A percentile compares a stretch with the other conserved stretches of the same genome.
Conservation (phyloP, 495 filamentous ascomycete species). For the Aspergillus heteromorphus region DNA sequence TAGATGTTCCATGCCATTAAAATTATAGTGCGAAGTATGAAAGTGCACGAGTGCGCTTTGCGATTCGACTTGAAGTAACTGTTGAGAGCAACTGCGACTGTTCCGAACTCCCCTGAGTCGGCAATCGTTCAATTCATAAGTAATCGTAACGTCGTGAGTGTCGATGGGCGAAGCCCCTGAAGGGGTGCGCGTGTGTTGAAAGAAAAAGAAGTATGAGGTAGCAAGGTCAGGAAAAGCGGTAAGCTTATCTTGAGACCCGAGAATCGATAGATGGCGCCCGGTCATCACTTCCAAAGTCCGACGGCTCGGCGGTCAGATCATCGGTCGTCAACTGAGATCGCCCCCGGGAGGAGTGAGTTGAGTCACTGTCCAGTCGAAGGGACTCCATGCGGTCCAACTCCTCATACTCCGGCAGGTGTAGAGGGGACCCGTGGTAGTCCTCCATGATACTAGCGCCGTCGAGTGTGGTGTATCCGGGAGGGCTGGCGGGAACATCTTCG, state of each 20-base stretch:
- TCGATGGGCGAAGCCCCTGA: background rate
- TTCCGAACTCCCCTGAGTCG: background rate
- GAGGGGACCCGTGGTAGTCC: conserved; percentile 40
- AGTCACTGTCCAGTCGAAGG: conserved; percentile 34
- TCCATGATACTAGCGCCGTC: conserved; percentile 38
- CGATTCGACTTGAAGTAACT: background rate
- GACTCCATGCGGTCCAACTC: conserved; percentile 42
- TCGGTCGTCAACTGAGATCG: conserved; percentile 17
- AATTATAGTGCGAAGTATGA: background rate
- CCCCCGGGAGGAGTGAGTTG: conserved; percentile 32
- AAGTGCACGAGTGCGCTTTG: background rate
- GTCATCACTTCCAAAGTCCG: conserved; percentile 7
- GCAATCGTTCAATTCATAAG: conserved; percentile 7
- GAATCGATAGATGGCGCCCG: conserved; percentile 15
- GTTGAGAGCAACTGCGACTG: background rate
- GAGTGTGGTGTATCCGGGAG: conserved; percentile 65
- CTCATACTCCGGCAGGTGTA: conserved; percentile 37
- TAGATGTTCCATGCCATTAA: background rate
- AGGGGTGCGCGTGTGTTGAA: background rate
- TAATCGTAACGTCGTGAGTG: conserved; percentile 12
- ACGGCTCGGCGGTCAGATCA: conserved; percentile 20
- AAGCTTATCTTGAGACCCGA: conserved; percentile 1
- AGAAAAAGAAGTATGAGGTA: background rate
- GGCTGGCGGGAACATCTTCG: conserved; percentile 84
- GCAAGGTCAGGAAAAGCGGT: background rate